phyloP scores from a whole-genome alignment of 2,329 filamentous ascomycete genomes.

The Furcasterigmium sp. region DNA sequence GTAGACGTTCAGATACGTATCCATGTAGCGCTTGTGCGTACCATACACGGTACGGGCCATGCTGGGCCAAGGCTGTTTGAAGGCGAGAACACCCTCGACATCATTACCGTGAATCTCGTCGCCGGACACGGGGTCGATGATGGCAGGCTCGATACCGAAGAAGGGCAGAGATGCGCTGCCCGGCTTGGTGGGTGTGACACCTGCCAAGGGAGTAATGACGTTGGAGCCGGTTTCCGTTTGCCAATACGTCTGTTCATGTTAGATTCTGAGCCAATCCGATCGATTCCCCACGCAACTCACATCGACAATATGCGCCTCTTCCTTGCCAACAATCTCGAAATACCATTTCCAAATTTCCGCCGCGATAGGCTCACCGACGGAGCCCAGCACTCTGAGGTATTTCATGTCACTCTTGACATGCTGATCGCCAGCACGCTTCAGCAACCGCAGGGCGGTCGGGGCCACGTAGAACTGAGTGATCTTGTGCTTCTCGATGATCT shows the following conservation, averaged over 20 bases:
- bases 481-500: constrained; percentile 90
- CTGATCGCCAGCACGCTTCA: constrained; percentile 93
- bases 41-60: constrained; percentile 98
- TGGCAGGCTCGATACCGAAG: constrained; percentile 96
- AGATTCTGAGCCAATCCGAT: not conserved
- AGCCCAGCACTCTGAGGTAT: constrained; percentile 82
- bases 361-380: constrained; percentile 95
- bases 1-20: constrained; percentile 97
- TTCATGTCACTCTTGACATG: constrained; percentile 88
- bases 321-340: constrained; percentile 88
- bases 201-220: constrained; percentile 88
- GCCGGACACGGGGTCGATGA: constrained; percentile 93
- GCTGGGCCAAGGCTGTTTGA: constrained; percentile 97
- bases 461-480: constrained; percentile 99
- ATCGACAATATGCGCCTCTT: constrained; percentile 89
- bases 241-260: constrained; percentile 79
- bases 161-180: constrained; percentile 94
- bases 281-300: constrained; percentile 50
- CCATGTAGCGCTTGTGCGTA: constrained; percentile 97
- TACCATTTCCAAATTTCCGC: constrained; percentile 99
- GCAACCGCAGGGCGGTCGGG: constrained; percentile 82
- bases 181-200: constrained; percentile 93
- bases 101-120: constrained; percentile 93
- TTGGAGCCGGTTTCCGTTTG: constrained; percentile 98
- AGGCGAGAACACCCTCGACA: constrained; percentile 92